Conservation (phyloP, 2,329 filamentous ascomycete species). For the Aspergillus pseudoviridinutans region DNA sequence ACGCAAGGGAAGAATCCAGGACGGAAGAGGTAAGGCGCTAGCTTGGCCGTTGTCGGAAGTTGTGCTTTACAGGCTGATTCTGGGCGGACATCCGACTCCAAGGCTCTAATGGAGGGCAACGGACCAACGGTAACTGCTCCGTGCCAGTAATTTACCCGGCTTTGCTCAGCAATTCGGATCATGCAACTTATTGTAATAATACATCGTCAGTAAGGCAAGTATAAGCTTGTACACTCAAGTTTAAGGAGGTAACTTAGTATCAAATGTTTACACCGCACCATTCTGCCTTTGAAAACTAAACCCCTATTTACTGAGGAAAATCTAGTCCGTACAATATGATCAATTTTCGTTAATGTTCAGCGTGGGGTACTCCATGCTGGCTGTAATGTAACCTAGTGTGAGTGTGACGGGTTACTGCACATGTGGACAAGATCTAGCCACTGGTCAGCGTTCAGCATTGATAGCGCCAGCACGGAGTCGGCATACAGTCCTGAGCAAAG, state of each 20-base stretch:
- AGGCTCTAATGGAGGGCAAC: not conserved
- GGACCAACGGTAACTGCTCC: constrained; percentile 13
- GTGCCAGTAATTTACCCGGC: constrained; percentile 21
- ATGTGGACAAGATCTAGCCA: constrained; percentile 1
- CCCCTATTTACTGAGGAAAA: no score
- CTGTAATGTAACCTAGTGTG: constrained; percentile 9
- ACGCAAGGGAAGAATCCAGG: constrained; percentile 13
- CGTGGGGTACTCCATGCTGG: constrained; percentile 12
- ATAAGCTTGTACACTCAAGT: constrained; percentile 8
- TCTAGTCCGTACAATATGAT: not conserved
- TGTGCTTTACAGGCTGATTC: constrained; percentile 8
- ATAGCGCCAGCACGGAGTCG: no score
- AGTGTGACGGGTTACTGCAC: not conserved
- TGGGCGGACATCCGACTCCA: constrained; percentile 11
- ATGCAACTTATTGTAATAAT: constrained; percentile 9
- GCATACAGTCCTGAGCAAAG: not conserved
- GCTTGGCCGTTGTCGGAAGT: constrained; percentile 32
- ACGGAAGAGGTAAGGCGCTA: constrained; percentile 13
- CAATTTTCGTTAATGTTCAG: not conserved
- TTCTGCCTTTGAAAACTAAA: not conserved
- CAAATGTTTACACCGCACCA: not conserved
- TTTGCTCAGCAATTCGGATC: not conserved
- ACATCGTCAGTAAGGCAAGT: constrained; percentile 16
- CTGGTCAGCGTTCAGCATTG: not conserved
- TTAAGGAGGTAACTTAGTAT: not conserved